Percentiles rank a stretch among this genome's conserved stretches.
These are phyloP conservation scores for Globisporangium carolinianum DNA, from an alignment of 352 stramenopile species.

Conservation along the genomic window DNA sequence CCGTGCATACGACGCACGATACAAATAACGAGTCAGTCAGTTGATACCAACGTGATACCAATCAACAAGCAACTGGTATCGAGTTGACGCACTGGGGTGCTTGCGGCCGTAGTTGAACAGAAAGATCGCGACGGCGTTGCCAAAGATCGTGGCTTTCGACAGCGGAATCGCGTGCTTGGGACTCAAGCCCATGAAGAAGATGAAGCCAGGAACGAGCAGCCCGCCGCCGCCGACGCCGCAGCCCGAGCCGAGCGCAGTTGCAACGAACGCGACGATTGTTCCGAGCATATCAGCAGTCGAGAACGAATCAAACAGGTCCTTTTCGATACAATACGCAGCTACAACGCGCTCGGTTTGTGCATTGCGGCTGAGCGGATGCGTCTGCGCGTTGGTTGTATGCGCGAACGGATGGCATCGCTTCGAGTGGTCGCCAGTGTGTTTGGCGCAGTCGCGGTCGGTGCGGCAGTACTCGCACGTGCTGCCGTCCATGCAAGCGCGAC, in stretches of 20 bases:
- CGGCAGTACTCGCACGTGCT: slow-evolving; percentile 71
- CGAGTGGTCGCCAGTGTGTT: slow-evolving; percentile 27
- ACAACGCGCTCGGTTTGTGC: slow-evolving; percentile 23
- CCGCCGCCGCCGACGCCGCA: slow-evolving; percentile 92
- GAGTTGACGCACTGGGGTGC: slow-evolving; percentile 67
- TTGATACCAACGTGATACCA: background rate
- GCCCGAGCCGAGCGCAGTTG: slow-evolving; percentile 85
- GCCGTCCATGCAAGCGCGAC: background rate
- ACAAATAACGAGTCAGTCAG: background rate
- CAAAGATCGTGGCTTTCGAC: slow-evolving; percentile 96
- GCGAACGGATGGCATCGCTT: slow-evolving; percentile 55
- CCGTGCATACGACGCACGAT: too few relatives aligned
- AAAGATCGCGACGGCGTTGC: slow-evolving; percentile 93
- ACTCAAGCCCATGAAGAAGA: slow-evolving; percentile 89
- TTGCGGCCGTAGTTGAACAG: slow-evolving; percentile 91
- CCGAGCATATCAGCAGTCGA: slow-evolving; percentile 58
- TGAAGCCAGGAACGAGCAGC: slow-evolving; percentile 96
- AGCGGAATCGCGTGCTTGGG: slow-evolving; percentile 97
- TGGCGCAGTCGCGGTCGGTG: slow-evolving; percentile 51
- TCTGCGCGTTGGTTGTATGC: slow-evolving; percentile 18
- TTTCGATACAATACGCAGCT: slow-evolving; percentile 70
- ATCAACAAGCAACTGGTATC: background rate
- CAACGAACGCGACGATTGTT: slow-evolving; percentile 68
- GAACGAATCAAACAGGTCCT: slow-evolving; percentile 76
- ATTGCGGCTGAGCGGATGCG: slow-evolving; percentile 25